Evolutionary conservation across 1,284 basidiomycete genomes (phyloP).

Genomic region (Lignosus rhinocerotis): DNA sequence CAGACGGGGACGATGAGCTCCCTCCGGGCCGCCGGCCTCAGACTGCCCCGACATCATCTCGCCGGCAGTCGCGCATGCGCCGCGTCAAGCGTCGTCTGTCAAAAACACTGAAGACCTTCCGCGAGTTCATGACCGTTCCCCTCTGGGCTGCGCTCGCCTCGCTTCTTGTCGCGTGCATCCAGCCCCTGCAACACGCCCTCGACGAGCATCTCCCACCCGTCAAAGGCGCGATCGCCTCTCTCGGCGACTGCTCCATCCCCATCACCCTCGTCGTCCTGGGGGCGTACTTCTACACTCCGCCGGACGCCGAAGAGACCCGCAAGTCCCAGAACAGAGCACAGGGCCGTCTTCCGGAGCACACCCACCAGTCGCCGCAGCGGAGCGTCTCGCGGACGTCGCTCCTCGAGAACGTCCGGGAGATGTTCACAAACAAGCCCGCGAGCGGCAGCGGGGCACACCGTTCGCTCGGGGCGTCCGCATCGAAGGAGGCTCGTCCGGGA

Average conservation of each 20-base stretch:
- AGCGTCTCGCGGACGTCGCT: constrained; percentile 38
- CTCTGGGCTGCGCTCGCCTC: constrained; percentile 81
- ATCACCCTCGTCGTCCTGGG: constrained; percentile 90
- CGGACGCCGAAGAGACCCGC: constrained; percentile 27
- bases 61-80: constrained; percentile 35
- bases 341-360: constrained; percentile 19
- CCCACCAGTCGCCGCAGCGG: constrained; percentile 6
- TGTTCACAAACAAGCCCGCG: constrained; percentile 36
- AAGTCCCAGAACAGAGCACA: background rate
- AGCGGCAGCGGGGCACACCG: constrained; percentile 16
- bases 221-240: constrained; percentile 69
- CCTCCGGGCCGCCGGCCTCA: constrained; percentile 26
- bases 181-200: constrained; percentile 71
- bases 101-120: constrained; percentile 46
- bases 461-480: constrained; percentile 8
- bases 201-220: constrained; percentile 65
- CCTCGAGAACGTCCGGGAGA: constrained; percentile 41
- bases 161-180: constrained; percentile 79
- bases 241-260: constrained; percentile 85
- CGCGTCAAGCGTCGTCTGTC: constrained; percentile 34
- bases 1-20: constrained; percentile 41
- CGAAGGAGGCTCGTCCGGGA: constrained; percentile 44
- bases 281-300: constrained; percentile 79
- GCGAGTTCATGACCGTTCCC: constrained; percentile 86
- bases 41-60: constrained; percentile 33